A percentile compares a stretch with the other conserved stretches of the same genome.
Evolutionary conservation across 2,329 filamentous ascomycete species (phyloP).

Genomic region (Calonectria multiphialidica): DNA sequence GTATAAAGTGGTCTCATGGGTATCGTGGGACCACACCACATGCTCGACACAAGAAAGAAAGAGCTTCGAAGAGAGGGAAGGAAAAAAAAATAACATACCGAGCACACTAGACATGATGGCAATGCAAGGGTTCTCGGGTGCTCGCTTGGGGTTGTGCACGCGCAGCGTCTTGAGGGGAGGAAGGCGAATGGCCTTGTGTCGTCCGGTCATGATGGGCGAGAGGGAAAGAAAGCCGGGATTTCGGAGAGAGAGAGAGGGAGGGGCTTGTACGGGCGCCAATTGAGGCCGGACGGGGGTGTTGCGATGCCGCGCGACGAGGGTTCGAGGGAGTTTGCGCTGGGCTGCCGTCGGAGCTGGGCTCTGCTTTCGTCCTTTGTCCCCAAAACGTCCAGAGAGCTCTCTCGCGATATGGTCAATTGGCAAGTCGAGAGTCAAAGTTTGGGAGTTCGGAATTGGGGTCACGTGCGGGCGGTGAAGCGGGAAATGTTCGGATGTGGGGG

Average conservation of each 20-base stretch:
- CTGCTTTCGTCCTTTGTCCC: conserved; percentile 7
- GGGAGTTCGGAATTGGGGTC: conserved; percentile 25
- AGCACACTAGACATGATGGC: conserved; percentile 69
- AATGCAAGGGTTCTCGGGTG: conserved; percentile 65
- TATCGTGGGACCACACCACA: not conserved
- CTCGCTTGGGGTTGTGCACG: conserved; percentile 65
- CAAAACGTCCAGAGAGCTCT: conserved; percentile 20
- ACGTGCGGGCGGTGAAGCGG: conserved; percentile 38
- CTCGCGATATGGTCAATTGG: conserved; percentile 14
- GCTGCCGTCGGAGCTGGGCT: not conserved
- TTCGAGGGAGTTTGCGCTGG: not conserved
- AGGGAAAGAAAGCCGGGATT: not conserved
- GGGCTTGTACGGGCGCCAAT: conserved; percentile 26
- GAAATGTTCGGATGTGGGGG: conserved; percentile 16
- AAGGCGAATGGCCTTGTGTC: conserved; percentile 66
- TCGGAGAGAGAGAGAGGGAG: not conserved
- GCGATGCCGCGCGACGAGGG: not conserved
- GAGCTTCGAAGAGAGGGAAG: too few species aligned
- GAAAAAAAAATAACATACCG: conserved; percentile 51
- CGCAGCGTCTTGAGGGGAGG: conserved; percentile 68
- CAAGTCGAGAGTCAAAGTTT: conserved; percentile 36
- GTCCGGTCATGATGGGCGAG: conserved; percentile 54
- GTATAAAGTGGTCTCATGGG: not conserved
- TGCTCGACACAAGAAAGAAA: too few species aligned
- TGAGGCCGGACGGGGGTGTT: not conserved